Base-by-base conservation (phyloP, 805 yeast genomes). In the Kodamaea neixiangensis region DNA sequence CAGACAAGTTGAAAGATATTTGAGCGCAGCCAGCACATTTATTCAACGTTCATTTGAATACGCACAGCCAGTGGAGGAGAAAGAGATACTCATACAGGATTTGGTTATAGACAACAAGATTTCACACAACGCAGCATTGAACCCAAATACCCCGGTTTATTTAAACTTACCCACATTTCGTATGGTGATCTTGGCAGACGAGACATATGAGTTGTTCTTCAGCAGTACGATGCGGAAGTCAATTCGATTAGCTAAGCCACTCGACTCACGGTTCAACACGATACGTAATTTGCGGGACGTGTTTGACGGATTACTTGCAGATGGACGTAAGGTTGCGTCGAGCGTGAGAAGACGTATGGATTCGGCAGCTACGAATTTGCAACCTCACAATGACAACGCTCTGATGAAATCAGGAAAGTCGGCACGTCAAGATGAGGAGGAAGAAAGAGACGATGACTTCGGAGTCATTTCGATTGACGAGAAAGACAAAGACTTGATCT, bases 161-260 rank as follows among this genome's bases (percentile, higher is more conserved):
- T 77, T 92, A 47, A 88, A 87, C 48, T 72, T 90, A 14, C 89
- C 98, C 0, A 91, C 97, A 0, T 93, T 93, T 71, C 75, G 98
- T 54, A 93, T 93, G 99, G 96, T 94, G 1, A 72, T 94, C 5
- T 73, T 93, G 5, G 97, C 98, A 0, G 97, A 92, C 65, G 98
- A 91, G 61, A 88, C 97, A 0, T 87, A 90, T 58, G 98, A 94
- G 66, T 73, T 87, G 38, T 82, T 93, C 54, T 94, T 94, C 69
- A 77, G 89, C 11, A 72, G 76, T 20, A 86, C 91, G 0, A 72
- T 90, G 31, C 77, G 87, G 50, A 66, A 75, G n/a, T 80, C 93
- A 0, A 78, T 89, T 47, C 89, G 87, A 62, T 75, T 89, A 44
- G 79, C 81, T 50, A 79, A 80, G 56, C 81, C 79, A 34, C 75